Base-by-base conservation (phyloP, 257 asterid genomes). In the Schizonepeta tenuifolia region DNA sequence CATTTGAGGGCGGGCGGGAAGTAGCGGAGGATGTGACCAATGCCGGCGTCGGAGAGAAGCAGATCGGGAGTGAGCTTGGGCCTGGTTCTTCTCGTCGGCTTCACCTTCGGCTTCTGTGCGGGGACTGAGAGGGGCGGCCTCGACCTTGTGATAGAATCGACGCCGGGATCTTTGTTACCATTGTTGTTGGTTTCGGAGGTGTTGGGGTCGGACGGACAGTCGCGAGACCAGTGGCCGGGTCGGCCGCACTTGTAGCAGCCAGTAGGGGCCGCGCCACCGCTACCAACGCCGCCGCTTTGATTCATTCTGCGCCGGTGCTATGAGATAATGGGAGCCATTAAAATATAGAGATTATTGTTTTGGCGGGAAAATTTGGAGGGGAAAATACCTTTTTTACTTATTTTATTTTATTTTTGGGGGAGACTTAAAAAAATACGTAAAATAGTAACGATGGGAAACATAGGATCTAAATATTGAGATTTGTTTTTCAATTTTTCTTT, bases 171-270 rank as follows among this genome's bases (percentile, higher is more conserved):
- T 54, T 55, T 58, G 60, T 14, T 36, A 50, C 20, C 36, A 18
- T 47, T 44, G 58, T 49, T 60, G 64, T 36, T 14, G 59, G 33
- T 24, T 15, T 60, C 46, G 28, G 67, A 33, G 58, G 86, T 22
- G 50, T 59, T 73, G 41, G 93, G 81, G 20, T 82, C 65, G 18
- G 89, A 82, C 2, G 96, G 96, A 63, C 98, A 94, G 79, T 94
- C 98, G 13, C 97, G 91, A 17, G 98, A 88, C 98, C 98, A 94
- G 77, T 94, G 98, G 21, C 98, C 96, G 2, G 98, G 97, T 6
- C 97, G 89, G 49, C 96, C 96, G 77, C 98, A 94, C 84, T 91
- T 94, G 90, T 88, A 94, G 83, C 98, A 94, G 9, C 98, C 97
- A 0, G 97, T 94, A 3, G 98, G 95, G 49, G 80, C 96, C 24